These are phyloP conservation scores for Alternaria novae-zelandiae DNA, from an alignment of 2,329 filamentous ascomycete species.

Conservation along the genomic window DNA sequence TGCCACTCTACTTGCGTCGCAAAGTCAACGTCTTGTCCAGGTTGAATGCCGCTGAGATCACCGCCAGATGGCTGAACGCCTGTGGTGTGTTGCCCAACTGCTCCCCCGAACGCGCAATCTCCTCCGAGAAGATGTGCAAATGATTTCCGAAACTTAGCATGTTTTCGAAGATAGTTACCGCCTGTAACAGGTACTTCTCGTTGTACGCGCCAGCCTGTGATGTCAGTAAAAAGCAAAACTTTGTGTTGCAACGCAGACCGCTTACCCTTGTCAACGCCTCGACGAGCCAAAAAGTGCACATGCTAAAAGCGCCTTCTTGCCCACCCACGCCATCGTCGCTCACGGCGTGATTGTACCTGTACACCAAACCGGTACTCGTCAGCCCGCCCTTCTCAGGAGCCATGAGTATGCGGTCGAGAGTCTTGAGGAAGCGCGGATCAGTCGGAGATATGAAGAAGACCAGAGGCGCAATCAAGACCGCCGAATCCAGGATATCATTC, in stretches of 20 bases:
- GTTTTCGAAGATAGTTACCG: slow-evolving; percentile 77
- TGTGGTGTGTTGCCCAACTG: slow-evolving; percentile 82
- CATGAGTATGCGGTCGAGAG: slow-evolving; percentile 73
- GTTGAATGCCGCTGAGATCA: slow-evolving; percentile 80
- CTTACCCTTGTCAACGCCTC: slow-evolving; percentile 74
- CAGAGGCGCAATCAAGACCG: slow-evolving; percentile 76
- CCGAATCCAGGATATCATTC: slow-evolving; percentile 72
- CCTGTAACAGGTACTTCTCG: slow-evolving; percentile 64
- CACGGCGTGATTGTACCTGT: slow-evolving; percentile 73
- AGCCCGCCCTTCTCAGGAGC: slow-evolving; percentile 77
- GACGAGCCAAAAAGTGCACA: slow-evolving; percentile 85
- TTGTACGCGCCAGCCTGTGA: slow-evolving; percentile 59
- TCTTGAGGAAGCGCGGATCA: slow-evolving; percentile 75
- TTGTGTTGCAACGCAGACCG: slow-evolving; percentile 42
- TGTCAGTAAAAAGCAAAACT: slow-evolving; percentile 8
- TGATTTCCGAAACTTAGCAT: slow-evolving; percentile 80
- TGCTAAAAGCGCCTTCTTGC: slow-evolving; percentile 76
- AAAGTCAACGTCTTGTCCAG: slow-evolving; percentile 59
- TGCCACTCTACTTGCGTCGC: slow-evolving; percentile 5
- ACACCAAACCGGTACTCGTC: slow-evolving; percentile 76
- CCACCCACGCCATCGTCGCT: slow-evolving; percentile 77
- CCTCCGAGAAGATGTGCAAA: slow-evolving; percentile 78
- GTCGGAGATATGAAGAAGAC: slow-evolving; percentile 82
- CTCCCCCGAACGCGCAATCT: slow-evolving; percentile 76
- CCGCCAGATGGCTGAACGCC: slow-evolving; percentile 77